Evolutionary conservation across 768 basidiomycete species (phyloP).

Genomic region (Leccinum aurantiacum): DNA sequence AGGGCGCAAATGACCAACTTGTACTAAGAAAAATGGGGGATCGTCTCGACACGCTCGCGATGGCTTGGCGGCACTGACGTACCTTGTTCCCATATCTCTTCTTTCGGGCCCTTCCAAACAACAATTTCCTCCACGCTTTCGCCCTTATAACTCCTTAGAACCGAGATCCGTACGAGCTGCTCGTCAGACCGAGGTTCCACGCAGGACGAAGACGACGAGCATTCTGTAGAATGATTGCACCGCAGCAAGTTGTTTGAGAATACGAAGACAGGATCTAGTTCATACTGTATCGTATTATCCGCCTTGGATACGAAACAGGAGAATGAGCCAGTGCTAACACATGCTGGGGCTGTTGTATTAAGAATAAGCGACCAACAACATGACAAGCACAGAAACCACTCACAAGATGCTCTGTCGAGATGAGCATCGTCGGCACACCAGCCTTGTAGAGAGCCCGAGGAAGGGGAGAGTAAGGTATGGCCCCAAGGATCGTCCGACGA

Average conservation of each 20-base stretch:
- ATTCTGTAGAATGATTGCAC: slow-evolving; percentile 41
- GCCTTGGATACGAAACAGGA: slow-evolving; percentile 48
- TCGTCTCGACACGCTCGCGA: neutral
- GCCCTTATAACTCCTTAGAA: slow-evolving; percentile 23
- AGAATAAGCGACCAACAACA: neutral
- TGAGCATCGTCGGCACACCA: slow-evolving; percentile 57
- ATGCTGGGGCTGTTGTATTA: slow-evolving; percentile 7
- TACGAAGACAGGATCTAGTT: slow-evolving; percentile 57
- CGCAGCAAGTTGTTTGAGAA: slow-evolving; percentile 38
- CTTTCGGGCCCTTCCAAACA: slow-evolving; percentile 71
- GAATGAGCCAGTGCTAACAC: slow-evolving; percentile 2
- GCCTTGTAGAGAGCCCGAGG: slow-evolving; percentile 36
- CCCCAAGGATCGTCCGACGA: slow-evolving; percentile 44
- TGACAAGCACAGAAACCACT: neutral
- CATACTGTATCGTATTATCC: slow-evolving; percentile 38
- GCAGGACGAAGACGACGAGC: slow-evolving; percentile 46
- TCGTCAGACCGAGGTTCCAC: slow-evolving; percentile 49
- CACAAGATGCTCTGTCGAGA: slow-evolving; percentile 28
- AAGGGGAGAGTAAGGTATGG: slow-evolving; percentile 37
- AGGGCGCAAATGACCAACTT: slow-evolving; percentile 49
- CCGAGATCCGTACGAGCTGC: slow-evolving; percentile 55
- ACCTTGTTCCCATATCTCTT: slow-evolving; percentile 71
- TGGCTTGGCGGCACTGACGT: slow-evolving; percentile 14
- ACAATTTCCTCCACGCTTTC: slow-evolving; percentile 40
- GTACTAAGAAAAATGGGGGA: slow-evolving; percentile 39